Evolutionary conservation across 306 rosid species (phyloP).

Genomic region (Quercus alba): DNA sequence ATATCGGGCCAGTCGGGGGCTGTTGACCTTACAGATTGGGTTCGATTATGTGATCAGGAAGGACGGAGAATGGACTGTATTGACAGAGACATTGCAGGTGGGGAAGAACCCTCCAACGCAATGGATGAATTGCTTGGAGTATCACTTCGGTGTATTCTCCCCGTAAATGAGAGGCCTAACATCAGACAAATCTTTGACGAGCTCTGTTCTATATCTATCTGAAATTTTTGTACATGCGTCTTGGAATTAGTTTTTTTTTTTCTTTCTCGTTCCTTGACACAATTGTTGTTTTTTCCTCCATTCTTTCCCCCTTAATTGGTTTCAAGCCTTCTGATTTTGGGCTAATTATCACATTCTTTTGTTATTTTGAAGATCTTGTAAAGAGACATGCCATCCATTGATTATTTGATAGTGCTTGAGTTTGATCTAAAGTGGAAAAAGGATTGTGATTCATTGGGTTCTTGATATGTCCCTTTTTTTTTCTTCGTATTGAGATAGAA

Average conservation of each 20-base stretch:
- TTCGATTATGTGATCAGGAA: constrained; percentile 86
- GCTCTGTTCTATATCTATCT: constrained; percentile 70
- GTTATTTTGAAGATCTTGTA: constrained; percentile 58
- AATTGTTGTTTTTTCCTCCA: constrained; percentile 40
- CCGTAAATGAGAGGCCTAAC: constrained; percentile 99
- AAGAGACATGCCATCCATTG: constrained; percentile 62
- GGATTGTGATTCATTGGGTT: constrained; percentile 21
- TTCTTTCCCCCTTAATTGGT: constrained; percentile 52
- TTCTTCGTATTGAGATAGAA: too few relatives aligned
- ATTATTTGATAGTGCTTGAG: constrained; percentile 64
- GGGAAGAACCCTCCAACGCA: constrained; percentile 72
- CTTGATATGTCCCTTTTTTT: too few relatives aligned
- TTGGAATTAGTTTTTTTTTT: constrained; percentile 57
- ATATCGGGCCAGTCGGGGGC: constrained; percentile 95
- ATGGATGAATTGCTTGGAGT: constrained; percentile 82
- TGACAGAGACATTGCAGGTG: constrained; percentile 88
- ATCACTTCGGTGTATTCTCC: constrained; percentile 89
- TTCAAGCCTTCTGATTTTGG: constrained; percentile 65
- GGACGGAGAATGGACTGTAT: constrained; percentile 94
- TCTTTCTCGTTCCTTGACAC: constrained; percentile 75
- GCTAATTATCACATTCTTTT: constrained; percentile 64
- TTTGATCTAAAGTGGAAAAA: constrained; percentile 44
- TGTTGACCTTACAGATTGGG: constrained; percentile 99
- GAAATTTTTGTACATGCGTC: constrained; percentile 79
- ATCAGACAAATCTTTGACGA: constrained; percentile 93